phyloP scores from a whole-genome alignment of 805 yeast genomes.

The Wickerhamomyces strasburgensis region DNA sequence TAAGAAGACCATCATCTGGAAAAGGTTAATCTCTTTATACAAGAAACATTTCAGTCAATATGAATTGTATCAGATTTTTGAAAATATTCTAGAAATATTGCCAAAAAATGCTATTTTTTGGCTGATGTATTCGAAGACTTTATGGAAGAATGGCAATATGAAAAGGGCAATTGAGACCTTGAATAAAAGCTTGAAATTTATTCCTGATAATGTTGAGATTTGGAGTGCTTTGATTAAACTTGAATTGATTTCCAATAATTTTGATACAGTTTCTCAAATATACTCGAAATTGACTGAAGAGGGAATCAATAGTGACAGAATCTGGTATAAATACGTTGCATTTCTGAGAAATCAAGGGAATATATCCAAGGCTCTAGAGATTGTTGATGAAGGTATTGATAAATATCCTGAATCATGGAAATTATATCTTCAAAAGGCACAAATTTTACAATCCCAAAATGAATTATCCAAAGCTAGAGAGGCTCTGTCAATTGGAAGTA shows the following conservation, averaged over 20 bases:
- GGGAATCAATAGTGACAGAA: constrained; percentile 42
- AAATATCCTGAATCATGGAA: constrained; percentile 46
- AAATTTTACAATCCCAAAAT: constrained; percentile 35
- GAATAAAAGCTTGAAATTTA: constrained; percentile 36
- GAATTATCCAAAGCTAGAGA: constrained; percentile 41
- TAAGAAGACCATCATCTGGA: constrained; percentile 43
- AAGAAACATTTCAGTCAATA: constrained; percentile 24
- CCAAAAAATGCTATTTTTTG: constrained; percentile 48
- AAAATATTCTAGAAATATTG: constrained; percentile 45
- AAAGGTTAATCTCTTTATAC: constrained; percentile 35
- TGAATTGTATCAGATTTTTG: constrained; percentile 42
- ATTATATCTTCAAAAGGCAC: constrained; percentile 60
- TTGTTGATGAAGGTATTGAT: constrained; percentile 43
- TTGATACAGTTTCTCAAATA: constrained; percentile 31
- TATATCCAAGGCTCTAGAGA: constrained; percentile 32
- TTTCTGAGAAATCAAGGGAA: constrained; percentile 39
- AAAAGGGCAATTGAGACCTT: constrained; percentile 51
- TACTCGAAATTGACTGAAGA: constrained; percentile 23
- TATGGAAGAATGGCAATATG: constrained; percentile 48
- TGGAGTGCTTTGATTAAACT: constrained; percentile 74
- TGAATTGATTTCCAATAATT: constrained; percentile 40
- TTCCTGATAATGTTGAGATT: constrained; percentile 47
- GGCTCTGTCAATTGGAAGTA: constrained; percentile 43
- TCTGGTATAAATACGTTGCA: constrained; percentile 60
- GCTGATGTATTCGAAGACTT: constrained; percentile 70